phyloP scores from a whole-genome alignment of 176 grass and related monocot species.

The Cenchrus purpureus region DNA sequence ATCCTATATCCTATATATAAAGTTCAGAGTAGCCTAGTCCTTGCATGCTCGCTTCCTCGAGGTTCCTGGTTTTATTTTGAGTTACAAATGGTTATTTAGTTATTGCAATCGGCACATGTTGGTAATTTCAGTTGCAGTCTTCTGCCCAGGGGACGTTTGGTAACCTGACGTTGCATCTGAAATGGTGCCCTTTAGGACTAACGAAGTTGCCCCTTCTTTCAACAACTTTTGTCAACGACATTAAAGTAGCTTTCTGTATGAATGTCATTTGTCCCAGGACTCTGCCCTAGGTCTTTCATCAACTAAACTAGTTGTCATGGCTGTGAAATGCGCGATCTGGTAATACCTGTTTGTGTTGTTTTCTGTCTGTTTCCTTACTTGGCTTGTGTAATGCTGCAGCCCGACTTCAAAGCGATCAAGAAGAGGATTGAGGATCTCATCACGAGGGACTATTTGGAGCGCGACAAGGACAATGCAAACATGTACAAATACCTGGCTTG shows the following conservation, averaged over 20 bases:
- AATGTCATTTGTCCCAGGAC: neutral
- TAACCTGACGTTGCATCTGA: neutral
- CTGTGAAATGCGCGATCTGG: neutral
- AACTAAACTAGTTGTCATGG: neutral
- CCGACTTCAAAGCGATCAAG: constrained; percentile 83
- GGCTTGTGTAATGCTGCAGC: constrained; percentile 38
- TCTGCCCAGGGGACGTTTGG: neutral
- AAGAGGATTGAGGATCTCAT: constrained; percentile 80
- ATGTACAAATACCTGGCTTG: constrained; percentile 81
- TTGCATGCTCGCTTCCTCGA: neutral
- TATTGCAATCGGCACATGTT: neutral
- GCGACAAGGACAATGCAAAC: constrained; percentile 67
- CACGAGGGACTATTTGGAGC: constrained; percentile 74
- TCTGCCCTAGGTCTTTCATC: neutral
- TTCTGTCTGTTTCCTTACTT: neutral
- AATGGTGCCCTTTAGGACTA: neutral
- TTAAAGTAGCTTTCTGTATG: neutral
- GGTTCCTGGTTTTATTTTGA: neutral
- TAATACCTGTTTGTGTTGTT: neutral
- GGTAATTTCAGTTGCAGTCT: neutral
- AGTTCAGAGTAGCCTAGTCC: neutral
- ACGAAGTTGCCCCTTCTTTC: neutral
- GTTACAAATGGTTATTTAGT: neutral
- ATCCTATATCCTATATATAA: neutral
- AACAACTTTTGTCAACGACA: neutral